Conservation (phyloP, 2,329 filamentous ascomycete genomes). For the Penicillium paneum region DNA sequence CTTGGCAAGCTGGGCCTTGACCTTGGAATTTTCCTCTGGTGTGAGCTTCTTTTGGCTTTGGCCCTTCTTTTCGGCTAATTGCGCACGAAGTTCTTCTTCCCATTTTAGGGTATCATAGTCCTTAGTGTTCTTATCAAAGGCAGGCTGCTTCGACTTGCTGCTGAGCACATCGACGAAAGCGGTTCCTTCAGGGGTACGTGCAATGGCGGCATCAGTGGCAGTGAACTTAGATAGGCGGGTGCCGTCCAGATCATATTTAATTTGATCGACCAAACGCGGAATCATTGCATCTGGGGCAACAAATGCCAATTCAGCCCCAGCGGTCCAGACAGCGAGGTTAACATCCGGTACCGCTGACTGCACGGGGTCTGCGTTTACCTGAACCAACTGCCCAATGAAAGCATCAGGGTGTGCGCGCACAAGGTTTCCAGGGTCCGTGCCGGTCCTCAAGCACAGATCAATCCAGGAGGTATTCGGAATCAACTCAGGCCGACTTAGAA, state of each 20-base stretch:
- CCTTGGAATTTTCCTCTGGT: conserved; percentile 81
- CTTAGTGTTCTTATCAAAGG: conserved; percentile 84
- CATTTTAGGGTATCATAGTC: conserved; percentile 96
- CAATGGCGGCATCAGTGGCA: conserved; percentile 87
- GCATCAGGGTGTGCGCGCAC: conserved; percentile 61
- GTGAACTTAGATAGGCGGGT: conserved; percentile 69
- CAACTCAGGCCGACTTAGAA: conserved; percentile 74
- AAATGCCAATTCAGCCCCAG: conserved; percentile 87
- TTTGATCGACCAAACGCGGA: conserved; percentile 68
- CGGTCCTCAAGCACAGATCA: conserved; percentile 73
- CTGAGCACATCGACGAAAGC: conserved; percentile 87
- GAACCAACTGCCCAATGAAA: conserved; percentile 66
- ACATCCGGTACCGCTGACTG: conserved; percentile 35
- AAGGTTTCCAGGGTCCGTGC: conserved; percentile 77
- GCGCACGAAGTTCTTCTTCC: conserved; percentile 85
- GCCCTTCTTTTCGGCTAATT: conserved; percentile 90
- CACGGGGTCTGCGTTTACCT: conserved; percentile 47
- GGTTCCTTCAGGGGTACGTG: conserved; percentile 82
- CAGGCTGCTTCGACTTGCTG: conserved; percentile 67
- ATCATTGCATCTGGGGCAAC: conserved; percentile 82
- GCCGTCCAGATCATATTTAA: conserved; percentile 70
- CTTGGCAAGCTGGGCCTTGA: conserved; percentile 85
- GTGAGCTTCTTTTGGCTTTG: conserved; percentile 81
- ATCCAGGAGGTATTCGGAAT: conserved; percentile 84
- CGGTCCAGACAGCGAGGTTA: conserved; percentile 72